Evolutionary conservation across 169 alveolate genomes (phyloP).

Genomic region (Plasmodium blacklocki): DNA sequence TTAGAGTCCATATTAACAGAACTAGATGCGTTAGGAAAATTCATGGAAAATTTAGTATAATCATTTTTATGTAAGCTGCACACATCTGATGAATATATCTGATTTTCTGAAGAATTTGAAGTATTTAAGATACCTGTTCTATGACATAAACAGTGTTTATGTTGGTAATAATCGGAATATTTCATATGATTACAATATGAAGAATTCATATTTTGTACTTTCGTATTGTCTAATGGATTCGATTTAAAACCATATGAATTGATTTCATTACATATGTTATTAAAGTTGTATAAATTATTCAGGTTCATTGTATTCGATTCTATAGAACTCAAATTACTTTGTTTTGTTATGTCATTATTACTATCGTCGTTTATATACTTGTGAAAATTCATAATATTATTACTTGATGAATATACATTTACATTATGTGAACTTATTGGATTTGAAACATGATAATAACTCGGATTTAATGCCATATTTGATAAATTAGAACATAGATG

Average conservation of each 20-base stretch:
- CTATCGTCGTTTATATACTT: slow-evolving; percentile 8
- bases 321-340: slow-evolving; percentile 24
- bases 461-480: slow-evolving; percentile 23
- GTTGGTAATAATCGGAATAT: slow-evolving; percentile 45
- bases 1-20: slow-evolving; percentile 38
- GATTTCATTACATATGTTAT: slow-evolving; percentile 29
- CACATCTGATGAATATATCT: slow-evolving; percentile 30
- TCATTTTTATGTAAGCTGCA: slow-evolving; percentile 54
- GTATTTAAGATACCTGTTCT: slow-evolving; percentile 32
- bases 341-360: slow-evolving; percentile 25
- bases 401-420: slow-evolving; percentile 11
- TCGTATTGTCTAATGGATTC: slow-evolving; percentile 34
- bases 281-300: slow-evolving; percentile 34
- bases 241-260: slow-evolving; percentile 18
- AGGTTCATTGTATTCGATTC: slow-evolving; percentile 35
- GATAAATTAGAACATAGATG: slow-evolving; percentile 31
- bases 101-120: slow-evolving; percentile 45
- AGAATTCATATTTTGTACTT: slow-evolving; percentile 19
- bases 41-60: slow-evolving; percentile 33
- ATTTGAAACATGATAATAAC: neutral
- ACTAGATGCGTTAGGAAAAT: slow-evolving; percentile 44
- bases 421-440: slow-evolving; percentile 11
- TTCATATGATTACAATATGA: slow-evolving; percentile 49
- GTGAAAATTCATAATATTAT: slow-evolving; percentile 39
- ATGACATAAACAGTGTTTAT: slow-evolving; percentile 26